phyloP scores from a whole-genome alignment of 2,329 filamentous ascomycete genomes.

The Aureobasidium sp. region DNA sequence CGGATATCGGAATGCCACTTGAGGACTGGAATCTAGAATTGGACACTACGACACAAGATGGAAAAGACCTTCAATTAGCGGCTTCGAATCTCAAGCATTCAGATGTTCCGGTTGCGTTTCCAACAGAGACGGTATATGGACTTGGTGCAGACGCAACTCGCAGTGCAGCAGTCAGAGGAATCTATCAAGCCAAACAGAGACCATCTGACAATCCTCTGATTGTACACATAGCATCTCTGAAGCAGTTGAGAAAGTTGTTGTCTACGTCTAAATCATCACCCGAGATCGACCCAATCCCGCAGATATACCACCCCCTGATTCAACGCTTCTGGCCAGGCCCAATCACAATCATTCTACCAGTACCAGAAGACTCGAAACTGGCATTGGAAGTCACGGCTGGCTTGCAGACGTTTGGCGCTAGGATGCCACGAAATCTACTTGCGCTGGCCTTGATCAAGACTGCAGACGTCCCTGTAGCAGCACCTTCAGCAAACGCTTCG shows the following conservation, averaged over 20 bases:
- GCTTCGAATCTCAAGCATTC: constrained; percentile 58
- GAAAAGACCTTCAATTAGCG: constrained; percentile 53
- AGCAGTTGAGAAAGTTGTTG: constrained; percentile 64
- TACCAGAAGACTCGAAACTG: constrained; percentile 60
- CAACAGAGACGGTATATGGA: constrained; percentile 96
- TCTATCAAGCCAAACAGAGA: constrained; percentile 82
- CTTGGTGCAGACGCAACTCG: constrained; percentile 93
- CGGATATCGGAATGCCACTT: constrained; percentile 25
- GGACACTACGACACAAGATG: constrained; percentile 35
- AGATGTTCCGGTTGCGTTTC: constrained; percentile 81
- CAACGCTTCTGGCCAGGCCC: constrained; percentile 89
- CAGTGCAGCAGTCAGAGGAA: constrained; percentile 76
- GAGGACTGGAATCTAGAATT: constrained; percentile 28
- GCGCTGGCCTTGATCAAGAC: constrained; percentile 80
- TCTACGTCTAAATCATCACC: constrained; percentile 24
- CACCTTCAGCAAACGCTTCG: constrained; percentile 88
- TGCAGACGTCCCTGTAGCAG: constrained; percentile 71
- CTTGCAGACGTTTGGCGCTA: constrained; percentile 75
- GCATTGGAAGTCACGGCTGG: constrained; percentile 90
- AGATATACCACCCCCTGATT: constrained; percentile 72
- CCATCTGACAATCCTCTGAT: constrained; percentile 95
- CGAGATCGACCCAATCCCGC: constrained; percentile 51
- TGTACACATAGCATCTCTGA: constrained; percentile 76
- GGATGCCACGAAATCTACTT: constrained; percentile 81
- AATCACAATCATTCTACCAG: constrained; percentile 79